Base-by-base conservation (phyloP, 768 basidiomycete species). In the Boletellus ananas region DNA sequence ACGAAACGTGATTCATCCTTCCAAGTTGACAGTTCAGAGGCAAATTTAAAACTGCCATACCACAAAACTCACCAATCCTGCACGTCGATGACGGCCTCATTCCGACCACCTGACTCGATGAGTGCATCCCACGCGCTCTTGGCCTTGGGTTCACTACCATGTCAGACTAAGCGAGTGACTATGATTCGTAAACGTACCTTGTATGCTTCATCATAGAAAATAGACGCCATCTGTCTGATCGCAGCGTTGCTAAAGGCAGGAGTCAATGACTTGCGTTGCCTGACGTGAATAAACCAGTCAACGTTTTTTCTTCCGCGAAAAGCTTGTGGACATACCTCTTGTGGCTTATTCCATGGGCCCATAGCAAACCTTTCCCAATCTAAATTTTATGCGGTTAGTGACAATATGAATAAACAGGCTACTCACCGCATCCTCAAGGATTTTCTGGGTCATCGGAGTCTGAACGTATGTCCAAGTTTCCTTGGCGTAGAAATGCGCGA, bases 201-300 rank as follows among this genome's bases (percentile, higher is more conserved):
- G 60, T 75, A 71, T 3, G 62, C 73, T 0, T 70, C 71, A 42
- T 74, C 70, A 21, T 66, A 76, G 50, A 74, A 76, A 3, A 76
- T 58, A 0, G 65, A 49, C 3, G 71, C 69, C 9, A 73, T 44
- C 20, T 59, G 55, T 4, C 72, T 68, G 44, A 74, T 65, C 1
- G 73, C 72, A 17, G 69, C 51, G 36, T 69, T 63, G 46, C 68
- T 72, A 56, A 76, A 74, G 0, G 64, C 74, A 9, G 73, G 70
- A 0, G 65, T 60, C 29, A 76, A 54, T 3, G 68, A 66, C 52
- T 65, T 73, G 47, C 73, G 60, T 44, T 74, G 72, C 35, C 74
- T 62, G 18, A 17, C 0, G 0, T 25, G 5, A 25, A 25, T 25
- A 20, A 39, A 13, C 10, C 55, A 8, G 18, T 33, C 18, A 42